Percentiles rank a stretch among this genome's conserved stretches.
These are phyloP conservation scores for Cardiospermum halicacabum DNA, from an alignment of 345 rosid genomes.

Conservation along the genomic window DNA sequence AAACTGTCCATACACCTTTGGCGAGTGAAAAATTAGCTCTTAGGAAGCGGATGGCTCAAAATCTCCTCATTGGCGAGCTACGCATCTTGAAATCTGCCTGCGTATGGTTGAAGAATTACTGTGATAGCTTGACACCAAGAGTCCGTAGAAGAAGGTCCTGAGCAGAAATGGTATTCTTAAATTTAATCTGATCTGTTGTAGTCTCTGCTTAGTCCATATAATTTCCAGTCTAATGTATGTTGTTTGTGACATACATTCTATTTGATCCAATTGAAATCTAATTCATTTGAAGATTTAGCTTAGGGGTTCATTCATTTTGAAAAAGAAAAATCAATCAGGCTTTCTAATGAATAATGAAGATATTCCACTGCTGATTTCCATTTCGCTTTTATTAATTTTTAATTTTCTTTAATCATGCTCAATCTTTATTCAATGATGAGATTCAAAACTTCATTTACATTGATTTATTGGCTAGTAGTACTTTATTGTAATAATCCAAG, in stretches of 20 bases:
- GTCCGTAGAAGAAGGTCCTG: neutral
- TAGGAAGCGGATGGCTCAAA: constrained; percentile 56
- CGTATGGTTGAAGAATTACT: constrained; percentile 63
- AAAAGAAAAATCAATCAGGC: too few species aligned
- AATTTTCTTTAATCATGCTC: too few species aligned
- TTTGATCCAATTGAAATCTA: neutral
- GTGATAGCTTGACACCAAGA: constrained; percentile 25
- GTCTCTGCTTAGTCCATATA: neutral
- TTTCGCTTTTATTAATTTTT: too few species aligned
- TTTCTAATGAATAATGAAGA: too few species aligned
- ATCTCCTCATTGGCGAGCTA: constrained; percentile 71
- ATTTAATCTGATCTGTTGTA: neutral
- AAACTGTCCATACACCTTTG: constrained; percentile 10
- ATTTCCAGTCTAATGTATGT: neutral
- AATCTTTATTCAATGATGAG: too few species aligned
- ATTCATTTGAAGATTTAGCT: neutral
- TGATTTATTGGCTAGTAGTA: too few species aligned
- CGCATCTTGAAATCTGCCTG: constrained; percentile 62
- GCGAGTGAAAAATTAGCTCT: constrained; percentile 21
- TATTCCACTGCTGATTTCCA: too few species aligned
- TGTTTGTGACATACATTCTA: neutral
- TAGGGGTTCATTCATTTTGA: too few species aligned
- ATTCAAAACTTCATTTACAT: too few species aligned
- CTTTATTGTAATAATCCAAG: too few species aligned
- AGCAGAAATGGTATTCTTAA: neutral